Percentiles rank a stretch among this genome's conserved stretches.
Conservation (phyloP, 2,329 filamentous ascomycete genomes). For the Sarocladiaceae sp. region DNA sequence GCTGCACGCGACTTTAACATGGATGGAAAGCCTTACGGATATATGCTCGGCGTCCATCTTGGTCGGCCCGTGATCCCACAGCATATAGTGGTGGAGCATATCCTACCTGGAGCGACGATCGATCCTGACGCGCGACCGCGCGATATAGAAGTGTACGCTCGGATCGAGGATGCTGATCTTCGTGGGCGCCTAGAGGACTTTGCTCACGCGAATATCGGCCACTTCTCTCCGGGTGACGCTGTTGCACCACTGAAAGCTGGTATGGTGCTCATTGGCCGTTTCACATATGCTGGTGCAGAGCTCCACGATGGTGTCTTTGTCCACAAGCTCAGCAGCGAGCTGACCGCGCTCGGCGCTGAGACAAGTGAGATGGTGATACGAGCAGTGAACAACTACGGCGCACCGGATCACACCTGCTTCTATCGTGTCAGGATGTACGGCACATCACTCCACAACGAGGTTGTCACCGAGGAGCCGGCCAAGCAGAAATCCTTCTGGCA, state of each 20-base stretch:
- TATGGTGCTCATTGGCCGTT: slow-evolving; percentile 55
- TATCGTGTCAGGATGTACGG: slow-evolving; percentile 60
- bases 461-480: background rate
- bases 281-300: slow-evolving; percentile 45
- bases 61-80: slow-evolving; percentile 58
- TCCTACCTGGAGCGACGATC: slow-evolving; percentile 56
- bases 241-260: slow-evolving; percentile 24
- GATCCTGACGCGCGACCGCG: slow-evolving; percentile 59
- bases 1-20: slow-evolving; percentile 42
- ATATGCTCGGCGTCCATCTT: slow-evolving; percentile 62
- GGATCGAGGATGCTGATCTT: slow-evolving; percentile 43
- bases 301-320: slow-evolving; percentile 45
- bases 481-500: slow-evolving; percentile 1
- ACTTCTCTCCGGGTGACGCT: slow-evolving; percentile 21
- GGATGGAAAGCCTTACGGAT: slow-evolving; percentile 44
- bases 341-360: slow-evolving; percentile 40
- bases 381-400: slow-evolving; percentile 55
- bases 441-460: slow-evolving; percentile 14
- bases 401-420: slow-evolving; percentile 57
- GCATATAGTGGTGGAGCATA: slow-evolving; percentile 70
- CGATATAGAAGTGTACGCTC: slow-evolving; percentile 67
- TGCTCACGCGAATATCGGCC: slow-evolving; percentile 32
- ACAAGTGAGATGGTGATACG: slow-evolving; percentile 53
- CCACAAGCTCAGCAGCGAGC: slow-evolving; percentile 47
- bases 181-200: slow-evolving; percentile 39